These are phyloP conservation scores for Trametes cubensis DNA, from an alignment of 768 basidiomycete genomes.

Conservation along the genomic window DNA sequence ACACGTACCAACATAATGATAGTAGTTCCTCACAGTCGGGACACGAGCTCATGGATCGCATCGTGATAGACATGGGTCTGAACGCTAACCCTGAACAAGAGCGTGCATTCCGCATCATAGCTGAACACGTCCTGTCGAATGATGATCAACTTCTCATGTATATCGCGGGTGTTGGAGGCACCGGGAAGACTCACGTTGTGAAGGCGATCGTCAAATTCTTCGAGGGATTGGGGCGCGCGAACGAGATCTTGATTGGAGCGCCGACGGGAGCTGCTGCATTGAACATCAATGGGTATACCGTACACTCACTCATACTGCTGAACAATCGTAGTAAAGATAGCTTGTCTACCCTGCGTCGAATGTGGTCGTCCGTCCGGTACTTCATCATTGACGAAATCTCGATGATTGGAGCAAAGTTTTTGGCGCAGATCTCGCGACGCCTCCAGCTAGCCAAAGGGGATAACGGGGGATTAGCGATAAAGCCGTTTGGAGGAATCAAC, in stretches of 20 bases:
- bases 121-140: neutral
- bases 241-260: conserved; percentile 28
- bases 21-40: too few species aligned
- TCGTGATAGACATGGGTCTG: neutral
- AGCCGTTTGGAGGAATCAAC: conserved; percentile 36
- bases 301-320: conserved; percentile 34
- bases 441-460: conserved; percentile 29
- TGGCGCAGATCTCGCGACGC: conserved; percentile 27
- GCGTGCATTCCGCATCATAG: conserved; percentile 21
- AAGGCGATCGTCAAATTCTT: conserved; percentile 28
- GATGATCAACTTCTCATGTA: conserved; percentile 31
- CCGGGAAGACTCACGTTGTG: conserved; percentile 37
- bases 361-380: conserved; percentile 26
- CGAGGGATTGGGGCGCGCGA: neutral
- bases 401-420: conserved; percentile 27
- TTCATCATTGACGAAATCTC: conserved; percentile 31
- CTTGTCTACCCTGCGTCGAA: conserved; percentile 1
- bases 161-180: conserved; percentile 36
- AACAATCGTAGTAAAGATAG: conserved; percentile 14
- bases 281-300: conserved; percentile 33
- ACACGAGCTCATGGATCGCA: neutral
- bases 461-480: neutral
- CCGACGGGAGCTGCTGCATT: conserved; percentile 37
- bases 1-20: too few species aligned
- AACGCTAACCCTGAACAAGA: conserved; percentile 16